phyloP scores from a whole-genome alignment of 495 filamentous ascomycete genomes.

The Aspergillus sclerotioniger region DNA sequence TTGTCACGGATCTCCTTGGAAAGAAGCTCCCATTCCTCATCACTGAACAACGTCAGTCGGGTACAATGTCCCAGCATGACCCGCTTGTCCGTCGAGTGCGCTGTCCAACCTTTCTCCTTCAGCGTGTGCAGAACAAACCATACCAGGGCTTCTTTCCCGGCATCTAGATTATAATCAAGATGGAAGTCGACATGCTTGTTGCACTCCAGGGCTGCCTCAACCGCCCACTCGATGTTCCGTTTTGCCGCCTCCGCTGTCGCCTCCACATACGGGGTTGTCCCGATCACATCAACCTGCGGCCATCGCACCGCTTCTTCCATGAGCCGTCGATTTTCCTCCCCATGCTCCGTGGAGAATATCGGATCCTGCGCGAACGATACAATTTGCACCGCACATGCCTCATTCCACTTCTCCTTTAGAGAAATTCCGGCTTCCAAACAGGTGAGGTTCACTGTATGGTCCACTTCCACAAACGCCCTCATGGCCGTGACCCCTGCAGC shows the following conservation, averaged over 20 bases:
- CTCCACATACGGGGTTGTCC: slow-evolving; percentile 74
- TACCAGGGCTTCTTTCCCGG: slow-evolving; percentile 44
- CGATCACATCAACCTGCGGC: slow-evolving; percentile 55
- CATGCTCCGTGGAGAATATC: slow-evolving; percentile 56
- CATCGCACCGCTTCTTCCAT: slow-evolving; percentile 48
- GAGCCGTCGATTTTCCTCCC: slow-evolving; percentile 42
- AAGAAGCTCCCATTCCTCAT: slow-evolving; percentile 50
- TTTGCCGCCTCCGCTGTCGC: slow-evolving; percentile 42
- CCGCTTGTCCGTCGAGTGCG: slow-evolving; percentile 34
- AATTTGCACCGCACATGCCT: slow-evolving; percentile 63
- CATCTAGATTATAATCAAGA: slow-evolving; percentile 66
- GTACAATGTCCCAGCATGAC: slow-evolving; percentile 72
- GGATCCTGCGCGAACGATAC: slow-evolving; percentile 72
- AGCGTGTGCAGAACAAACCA: slow-evolving; percentile 54
- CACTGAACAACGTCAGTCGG: slow-evolving; percentile 56
- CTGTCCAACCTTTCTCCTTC: slow-evolving; percentile 46
- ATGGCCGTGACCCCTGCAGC: slow-evolving; percentile 66
- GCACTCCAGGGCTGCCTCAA: slow-evolving; percentile 44
- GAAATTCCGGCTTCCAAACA: slow-evolving; percentile 58
- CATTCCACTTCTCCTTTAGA: slow-evolving; percentile 56
- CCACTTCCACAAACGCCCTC: slow-evolving; percentile 73
- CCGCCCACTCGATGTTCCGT: slow-evolving; percentile 63
- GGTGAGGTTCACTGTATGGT: slow-evolving; percentile 55
- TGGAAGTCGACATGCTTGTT: slow-evolving; percentile 68
- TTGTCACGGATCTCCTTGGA: slow-evolving; percentile 37